Evolutionary conservation across 495 filamentous ascomycete species (phyloP), one percentile per base, ranked within the genome.

Genomic region (Staphylotrichum tortipilum): DNA sequence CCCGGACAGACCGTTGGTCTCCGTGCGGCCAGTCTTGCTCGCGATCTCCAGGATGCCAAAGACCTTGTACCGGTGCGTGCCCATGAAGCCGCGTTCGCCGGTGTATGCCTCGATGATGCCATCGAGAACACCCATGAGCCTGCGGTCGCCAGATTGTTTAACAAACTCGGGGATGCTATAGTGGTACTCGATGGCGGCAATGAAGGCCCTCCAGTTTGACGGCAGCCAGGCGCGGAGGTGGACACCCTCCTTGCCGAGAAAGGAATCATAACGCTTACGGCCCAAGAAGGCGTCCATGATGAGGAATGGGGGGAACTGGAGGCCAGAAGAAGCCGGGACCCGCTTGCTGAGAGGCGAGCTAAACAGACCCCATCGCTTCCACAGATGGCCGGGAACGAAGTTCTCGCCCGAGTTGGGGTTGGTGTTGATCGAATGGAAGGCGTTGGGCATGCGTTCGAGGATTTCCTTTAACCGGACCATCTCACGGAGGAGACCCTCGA

Each of bases 241-340:
- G 0, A 75, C 52, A 12, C 71, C 72, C 49, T 77, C 73, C 12
- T 53, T 52, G 6, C 73, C 73, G 21, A 77, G 65, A 47, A 77
- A 77, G 3, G 70, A 70, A 29, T 68, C 65, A 45, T 77, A 77
- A 44, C 69, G 70, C 41, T 64, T 66, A 24, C 71, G 68, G 18
- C 70, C 70, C n/a, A 76, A 53, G 52, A 76, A 76, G 1, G 73
- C 73, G 44, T 76, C 72, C 74, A 76, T 74, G 23, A 77, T 67
- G n/a, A 75, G 66, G 28, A 67, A 75, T 4, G 73, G 66, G 0
- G 72, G 72, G 33, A 76, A 69, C 34, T 74, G 73, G 3, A 77
- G 58, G 5, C 72, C 72, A 3, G 70, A 75, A 22, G 74, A 67
- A 18, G 74, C 74, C n/a, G 74, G 74, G 12, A 72, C 74, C n/a